phyloP scores from a whole-genome alignment of 495 filamentous ascomycete species.

The Penicillium taxi region DNA sequence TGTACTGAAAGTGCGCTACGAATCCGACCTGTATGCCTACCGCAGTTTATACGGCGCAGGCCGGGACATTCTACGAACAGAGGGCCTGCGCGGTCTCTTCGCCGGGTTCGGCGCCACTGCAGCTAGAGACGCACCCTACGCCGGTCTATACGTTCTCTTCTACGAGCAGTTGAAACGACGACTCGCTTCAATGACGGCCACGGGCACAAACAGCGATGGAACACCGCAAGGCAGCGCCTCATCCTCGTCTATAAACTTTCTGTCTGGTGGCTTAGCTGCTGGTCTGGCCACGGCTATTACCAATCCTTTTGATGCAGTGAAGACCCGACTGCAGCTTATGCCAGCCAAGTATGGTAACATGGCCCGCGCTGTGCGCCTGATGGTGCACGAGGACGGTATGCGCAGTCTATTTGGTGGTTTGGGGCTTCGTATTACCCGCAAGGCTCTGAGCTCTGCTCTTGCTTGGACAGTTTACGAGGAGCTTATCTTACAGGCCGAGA shows the following conservation, averaged over 20 bases:
- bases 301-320: slow-evolving; percentile 94
- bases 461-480: slow-evolving; percentile 98
- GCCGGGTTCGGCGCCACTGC: slow-evolving; percentile 90
- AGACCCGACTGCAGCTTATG: slow-evolving; percentile 88
- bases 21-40: slow-evolving; percentile 78
- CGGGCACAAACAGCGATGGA: slow-evolving; percentile 8
- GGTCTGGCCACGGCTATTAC: slow-evolving; percentile 77
- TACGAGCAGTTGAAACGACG: slow-evolving; percentile 82
- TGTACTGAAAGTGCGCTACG: slow-evolving; percentile 93
- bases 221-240: slow-evolving; percentile 16
- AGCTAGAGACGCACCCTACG: slow-evolving; percentile 88
- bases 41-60: slow-evolving; percentile 63
- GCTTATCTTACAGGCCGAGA: slow-evolving; percentile 69
- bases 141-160: slow-evolving; percentile 86
- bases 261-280: slow-evolving; percentile 69
- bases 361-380: slow-evolving; percentile 61
- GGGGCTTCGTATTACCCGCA: slow-evolving; percentile 78
- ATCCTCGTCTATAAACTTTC: slow-evolving; percentile 75
- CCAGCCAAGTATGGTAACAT: slow-evolving; percentile 80
- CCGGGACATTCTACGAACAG: slow-evolving; percentile 61
- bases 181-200: slow-evolving; percentile 36
- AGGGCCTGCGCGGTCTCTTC: slow-evolving; percentile 83
- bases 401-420: slow-evolving; percentile 80
- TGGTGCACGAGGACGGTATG: slow-evolving; percentile 76
- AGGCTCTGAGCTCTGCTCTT: slow-evolving; percentile 83